phyloP scores from a whole-genome alignment of 192 early-diverging fungal species.

The Podochytrium sp. region DNA sequence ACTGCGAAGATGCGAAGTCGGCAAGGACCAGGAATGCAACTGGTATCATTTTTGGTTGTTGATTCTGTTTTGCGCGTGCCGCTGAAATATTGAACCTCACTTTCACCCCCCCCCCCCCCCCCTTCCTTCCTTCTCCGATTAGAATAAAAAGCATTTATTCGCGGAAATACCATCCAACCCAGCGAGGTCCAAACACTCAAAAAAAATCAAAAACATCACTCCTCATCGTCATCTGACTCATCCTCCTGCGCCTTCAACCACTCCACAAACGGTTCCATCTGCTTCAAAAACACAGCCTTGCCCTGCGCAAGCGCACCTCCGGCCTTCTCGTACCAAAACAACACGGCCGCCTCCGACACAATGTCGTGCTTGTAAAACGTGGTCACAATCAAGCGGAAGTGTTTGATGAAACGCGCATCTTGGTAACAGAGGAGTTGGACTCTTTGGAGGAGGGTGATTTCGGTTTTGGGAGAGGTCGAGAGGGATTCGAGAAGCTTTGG shows the following conservation, averaged over 20 bases:
- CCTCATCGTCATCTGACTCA: conserved; percentile 22
- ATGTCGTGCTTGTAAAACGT: conserved; percentile 89
- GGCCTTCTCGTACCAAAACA: conserved; percentile 90
- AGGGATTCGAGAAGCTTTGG: conserved; percentile 76
- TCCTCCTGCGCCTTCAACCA: conserved; percentile 79
- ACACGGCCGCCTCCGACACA: conserved; percentile 86
- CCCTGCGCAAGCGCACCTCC: conserved; percentile 80
- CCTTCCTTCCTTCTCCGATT: no score
- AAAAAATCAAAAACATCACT: no score
- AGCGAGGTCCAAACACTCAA: no score
- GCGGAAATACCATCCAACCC: no score
- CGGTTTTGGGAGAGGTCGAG: conserved; percentile 78
- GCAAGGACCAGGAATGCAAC: neutral
- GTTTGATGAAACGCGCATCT: conserved; percentile 86
- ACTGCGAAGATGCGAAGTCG: no score
- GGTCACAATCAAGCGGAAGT: conserved; percentile 81
- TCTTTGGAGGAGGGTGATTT: conserved; percentile 82
- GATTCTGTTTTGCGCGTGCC: no score
- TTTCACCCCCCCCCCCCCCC: no score
- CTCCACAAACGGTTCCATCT: conserved; percentile 86
- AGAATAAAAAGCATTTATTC: neutral
- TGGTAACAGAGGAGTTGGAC: conserved; percentile 88
- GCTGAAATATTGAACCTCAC: no score
- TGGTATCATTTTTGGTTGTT: no score
- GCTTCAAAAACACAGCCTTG: conserved; percentile 90